These are phyloP conservation scores for Phoenix roebelenii DNA, from an alignment of 176 grass and related monocot species.

Conservation along the genomic window DNA sequence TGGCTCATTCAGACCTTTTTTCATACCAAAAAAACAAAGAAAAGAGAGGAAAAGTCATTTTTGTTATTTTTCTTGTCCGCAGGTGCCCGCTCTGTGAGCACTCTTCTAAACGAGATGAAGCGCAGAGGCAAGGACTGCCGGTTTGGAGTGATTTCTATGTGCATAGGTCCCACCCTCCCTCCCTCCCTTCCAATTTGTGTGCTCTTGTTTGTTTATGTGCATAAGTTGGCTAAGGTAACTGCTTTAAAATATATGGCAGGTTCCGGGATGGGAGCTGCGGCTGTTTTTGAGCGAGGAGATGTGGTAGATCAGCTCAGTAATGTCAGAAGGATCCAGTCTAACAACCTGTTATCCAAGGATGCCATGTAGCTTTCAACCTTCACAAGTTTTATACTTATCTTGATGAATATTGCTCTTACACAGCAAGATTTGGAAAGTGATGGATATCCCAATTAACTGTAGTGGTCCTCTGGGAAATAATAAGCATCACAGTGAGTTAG, in stretches of 20 bases:
- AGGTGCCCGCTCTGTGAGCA: constrained; percentile 79
- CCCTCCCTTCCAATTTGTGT: background rate
- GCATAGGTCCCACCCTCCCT: constrained; percentile 43
- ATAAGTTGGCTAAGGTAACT: background rate
- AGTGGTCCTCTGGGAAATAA: no score
- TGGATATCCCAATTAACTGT: no score
- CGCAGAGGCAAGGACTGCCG: constrained; percentile 83
- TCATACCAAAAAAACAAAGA: no score
- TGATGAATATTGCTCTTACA: no score
- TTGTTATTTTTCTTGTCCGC: background rate
- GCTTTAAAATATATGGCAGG: constrained; percentile 25
- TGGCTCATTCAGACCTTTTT: no score
- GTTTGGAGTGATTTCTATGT: constrained; percentile 87
- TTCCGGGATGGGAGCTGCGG: constrained; percentile 91
- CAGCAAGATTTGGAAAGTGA: no score
- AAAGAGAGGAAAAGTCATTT: background rate
- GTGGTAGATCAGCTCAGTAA: constrained; percentile 73
- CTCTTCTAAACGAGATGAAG: constrained; percentile 95
- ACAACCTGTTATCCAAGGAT: constrained; percentile 40
- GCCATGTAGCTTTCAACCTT: constrained; percentile 16
- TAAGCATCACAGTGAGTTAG: no score
- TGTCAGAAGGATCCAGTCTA: constrained; percentile 27
- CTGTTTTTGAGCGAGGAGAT: constrained; percentile 81
- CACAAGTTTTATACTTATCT: no score
- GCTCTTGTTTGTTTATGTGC: background rate